Evolutionary conservation across 129 eudicot species (phyloP).

Genomic region (Flaveria ramosissima): DNA sequence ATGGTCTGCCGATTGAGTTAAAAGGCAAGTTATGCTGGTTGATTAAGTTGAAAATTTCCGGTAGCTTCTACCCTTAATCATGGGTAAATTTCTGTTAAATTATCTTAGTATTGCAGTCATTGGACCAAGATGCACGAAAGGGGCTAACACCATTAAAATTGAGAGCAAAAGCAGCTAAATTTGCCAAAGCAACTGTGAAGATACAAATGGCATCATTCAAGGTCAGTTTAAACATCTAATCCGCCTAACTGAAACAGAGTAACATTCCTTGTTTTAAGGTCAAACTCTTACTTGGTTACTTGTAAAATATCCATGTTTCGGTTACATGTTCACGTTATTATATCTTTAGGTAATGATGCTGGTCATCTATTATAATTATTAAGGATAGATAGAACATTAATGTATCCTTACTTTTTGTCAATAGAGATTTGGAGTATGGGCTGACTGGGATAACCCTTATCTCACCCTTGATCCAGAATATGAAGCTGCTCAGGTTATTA

Average conservation of each 20-base stretch:
- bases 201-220: conserved; percentile 95
- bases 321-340: neutral
- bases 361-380: conserved; percentile 7
- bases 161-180: conserved; percentile 98
- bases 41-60: neutral
- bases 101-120: conserved; percentile 83
- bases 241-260: neutral
- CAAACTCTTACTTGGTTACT: conserved; percentile 14
- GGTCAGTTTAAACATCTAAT: conserved; percentile 42
- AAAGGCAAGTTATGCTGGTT: conserved; percentile 65
- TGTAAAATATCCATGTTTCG: neutral
- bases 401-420: conserved; percentile 17
- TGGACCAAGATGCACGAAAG: conserved; percentile 86
- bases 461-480: conserved; percentile 96
- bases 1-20: conserved; percentile 97
- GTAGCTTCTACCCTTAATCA: conserved; percentile 25
- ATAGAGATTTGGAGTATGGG: conserved; percentile 97
- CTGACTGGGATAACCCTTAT: conserved; percentile 95
- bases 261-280: neutral
- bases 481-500: conserved; percentile 92
- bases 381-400: neutral
- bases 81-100: conserved; percentile 28
- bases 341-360: neutral
- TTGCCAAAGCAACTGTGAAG: conserved; percentile 92
- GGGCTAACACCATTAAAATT: conserved; percentile 84